Percentiles rank a stretch among this genome's conserved stretches.
Conservation (phyloP, 2,329 filamentous ascomycete species). For the Pestalotiopsis sp. region DNA sequence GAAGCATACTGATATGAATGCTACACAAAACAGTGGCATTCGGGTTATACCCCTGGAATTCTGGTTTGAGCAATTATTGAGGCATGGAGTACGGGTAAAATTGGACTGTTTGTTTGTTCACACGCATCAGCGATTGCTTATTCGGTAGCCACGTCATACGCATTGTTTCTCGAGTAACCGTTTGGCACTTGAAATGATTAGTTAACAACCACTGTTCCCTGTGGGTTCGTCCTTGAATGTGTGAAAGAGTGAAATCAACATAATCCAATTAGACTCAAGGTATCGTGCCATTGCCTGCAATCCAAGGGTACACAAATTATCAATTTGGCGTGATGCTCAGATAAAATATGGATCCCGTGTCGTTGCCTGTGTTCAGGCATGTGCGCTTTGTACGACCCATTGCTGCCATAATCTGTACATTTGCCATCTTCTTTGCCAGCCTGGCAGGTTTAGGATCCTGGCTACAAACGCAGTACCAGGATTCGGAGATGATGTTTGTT, state of each 20-base stretch:
- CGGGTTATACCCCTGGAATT: neutral
- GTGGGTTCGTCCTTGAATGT: neutral
- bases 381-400: too few species aligned
- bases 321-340: too few species aligned
- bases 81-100: slow-evolving; percentile 1
- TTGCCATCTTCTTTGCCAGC: too few species aligned
- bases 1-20: neutral
- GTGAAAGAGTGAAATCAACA: neutral
- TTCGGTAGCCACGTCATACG: neutral
- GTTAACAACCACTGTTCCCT: neutral
- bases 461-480: too few species aligned
- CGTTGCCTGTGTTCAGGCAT: too few species aligned
- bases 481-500: too few species aligned
- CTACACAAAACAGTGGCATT: neutral
- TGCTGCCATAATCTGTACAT: too few species aligned
- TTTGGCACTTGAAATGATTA: neutral
- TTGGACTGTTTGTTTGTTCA: neutral
- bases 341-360: too few species aligned
- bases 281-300: neutral
- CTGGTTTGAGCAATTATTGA: neutral
- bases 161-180: neutral
- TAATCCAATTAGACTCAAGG: neutral
- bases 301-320: too few species aligned
- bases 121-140: neutral
- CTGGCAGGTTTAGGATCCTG: too few species aligned